Evolutionary conservation across 2,329 filamentous ascomycete species (phyloP).

Genomic region (Zymoseptoria pseudotritici): DNA sequence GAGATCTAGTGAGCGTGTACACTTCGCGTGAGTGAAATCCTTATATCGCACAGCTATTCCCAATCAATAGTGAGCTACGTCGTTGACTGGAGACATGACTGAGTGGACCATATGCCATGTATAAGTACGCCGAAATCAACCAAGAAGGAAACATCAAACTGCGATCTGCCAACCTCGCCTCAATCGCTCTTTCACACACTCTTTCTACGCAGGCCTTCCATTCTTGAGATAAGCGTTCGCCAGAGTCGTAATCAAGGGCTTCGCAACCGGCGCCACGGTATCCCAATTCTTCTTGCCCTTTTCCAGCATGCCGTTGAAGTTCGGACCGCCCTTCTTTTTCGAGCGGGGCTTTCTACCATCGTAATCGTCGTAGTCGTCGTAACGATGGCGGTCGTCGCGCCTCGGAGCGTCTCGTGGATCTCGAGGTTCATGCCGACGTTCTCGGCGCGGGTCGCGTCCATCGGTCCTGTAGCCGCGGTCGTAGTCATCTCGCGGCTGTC

Average conservation of each 20-base stretch:
- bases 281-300: slow-evolving; percentile 27
- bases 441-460: slow-evolving; percentile 18
- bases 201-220: slow-evolving; percentile 2
- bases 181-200: not conserved
- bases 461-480: slow-evolving; percentile 26
- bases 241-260: slow-evolving; percentile 22
- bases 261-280: slow-evolving; percentile 26
- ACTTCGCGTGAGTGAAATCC: not conserved
- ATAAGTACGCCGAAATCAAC: not conserved
- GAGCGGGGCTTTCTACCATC: slow-evolving; percentile 10
- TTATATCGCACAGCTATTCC: not conserved
- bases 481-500: slow-evolving; percentile 18
- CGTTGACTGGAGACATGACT: not conserved
- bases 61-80: not conserved
- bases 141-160: not conserved
- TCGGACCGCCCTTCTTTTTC: slow-evolving; percentile 11
- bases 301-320: slow-evolving; percentile 20
- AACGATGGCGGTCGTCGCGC: slow-evolving; percentile 7
- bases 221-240: slow-evolving; percentile 24
- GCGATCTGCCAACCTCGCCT: not conserved
- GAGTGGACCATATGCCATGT: not conserved
- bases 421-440: slow-evolving; percentile 12
- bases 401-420: slow-evolving; percentile 10
- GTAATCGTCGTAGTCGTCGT: slow-evolving; percentile 15
- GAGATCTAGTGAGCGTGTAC: not conserved